These are phyloP conservation scores for Boletus rufocinnamomeus DNA, from an alignment of 768 basidiomycete genomes.

Conservation along the genomic window DNA sequence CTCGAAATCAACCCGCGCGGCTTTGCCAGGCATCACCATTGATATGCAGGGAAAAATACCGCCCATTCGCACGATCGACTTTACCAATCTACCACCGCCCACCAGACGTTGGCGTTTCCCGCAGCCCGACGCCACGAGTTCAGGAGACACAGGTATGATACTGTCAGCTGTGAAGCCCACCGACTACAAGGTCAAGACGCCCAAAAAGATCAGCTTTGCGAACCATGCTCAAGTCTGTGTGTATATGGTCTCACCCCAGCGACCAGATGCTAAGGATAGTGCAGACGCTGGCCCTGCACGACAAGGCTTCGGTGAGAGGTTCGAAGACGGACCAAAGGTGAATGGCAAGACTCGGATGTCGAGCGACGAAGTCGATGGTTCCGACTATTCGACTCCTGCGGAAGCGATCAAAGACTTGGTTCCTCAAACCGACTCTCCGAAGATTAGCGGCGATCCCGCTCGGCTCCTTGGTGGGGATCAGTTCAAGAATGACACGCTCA, in stretches of 20 bases:
- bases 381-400: neutral
- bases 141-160: neutral
- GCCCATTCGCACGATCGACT: slow-evolving; percentile 30
- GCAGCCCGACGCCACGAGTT: neutral
- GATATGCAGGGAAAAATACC: neutral
- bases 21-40: neutral
- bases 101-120: slow-evolving; percentile 18
- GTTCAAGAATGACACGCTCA: slow-evolving; percentile 11
- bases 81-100: slow-evolving; percentile 24
- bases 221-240: slow-evolving; percentile 25
- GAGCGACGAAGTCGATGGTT: neutral
- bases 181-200: slow-evolving; percentile 21
- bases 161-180: slow-evolving; percentile 11
- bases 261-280: neutral
- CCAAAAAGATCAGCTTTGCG: slow-evolving; percentile 30
- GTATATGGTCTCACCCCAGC: slow-evolving; percentile 18
- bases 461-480: neutral
- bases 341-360: neutral
- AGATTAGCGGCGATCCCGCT: neutral
- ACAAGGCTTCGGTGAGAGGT: neutral
- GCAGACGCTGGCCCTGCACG: neutral
- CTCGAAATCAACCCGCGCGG: neutral
- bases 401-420: neutral
- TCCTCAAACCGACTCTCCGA: neutral
- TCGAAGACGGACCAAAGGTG: neutral